Base-by-base conservation (phyloP, 75 land plant species). In the Selaginella moellendorffii region DNA sequence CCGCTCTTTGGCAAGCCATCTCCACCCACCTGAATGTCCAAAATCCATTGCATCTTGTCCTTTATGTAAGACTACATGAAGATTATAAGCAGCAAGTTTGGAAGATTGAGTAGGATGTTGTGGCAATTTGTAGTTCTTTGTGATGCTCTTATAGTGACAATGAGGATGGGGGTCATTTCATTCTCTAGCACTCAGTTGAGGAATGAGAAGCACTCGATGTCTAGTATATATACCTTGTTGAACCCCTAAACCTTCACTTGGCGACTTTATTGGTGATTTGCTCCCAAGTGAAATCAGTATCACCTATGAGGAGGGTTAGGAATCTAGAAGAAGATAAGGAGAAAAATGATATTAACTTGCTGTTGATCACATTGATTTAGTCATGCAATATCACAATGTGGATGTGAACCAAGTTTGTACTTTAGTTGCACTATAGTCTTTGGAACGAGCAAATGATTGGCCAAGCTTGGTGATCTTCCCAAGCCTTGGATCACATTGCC, bases 191-290 rank as follows among this genome's bases (percentile, higher is more conserved):
- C 89, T 29, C 89, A 82, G 69, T 92, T 92, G 18, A 92, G 74
- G 68, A 82, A 92, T 0, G 97, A 87, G 52, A 92, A 92, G 72
- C 97, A 92, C 54, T 92, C 98, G 8, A 92, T 83, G 73, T 92
- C 98, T 10, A 92, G 96, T 95, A 92, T 92, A 70, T 92, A 95
- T 0, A 93, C 98, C 73, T 93, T 96, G 61, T 93, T 87, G 8
- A 93, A 85, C 98, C 95, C 76, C 88, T 95, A 52, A 88, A 93
- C 52, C 89, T 77, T 93, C 97, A 92, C 67, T 85, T 88, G 14
- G 88, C 89, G 0, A 92, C 97, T 77, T 92, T 92, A 62, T 83
- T 74, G 59, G 84, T 85, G 60, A 90, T 90, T 61, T 90, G 92
- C 51, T 90, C 97, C 31, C 97, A 79, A 18, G 88, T 93, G 75